Percentiles rank a stretch among this genome's conserved stretches.
phyloP scores from a whole-genome alignment of 495 filamentous ascomycete genomes.

The Penicillium soppii region DNA sequence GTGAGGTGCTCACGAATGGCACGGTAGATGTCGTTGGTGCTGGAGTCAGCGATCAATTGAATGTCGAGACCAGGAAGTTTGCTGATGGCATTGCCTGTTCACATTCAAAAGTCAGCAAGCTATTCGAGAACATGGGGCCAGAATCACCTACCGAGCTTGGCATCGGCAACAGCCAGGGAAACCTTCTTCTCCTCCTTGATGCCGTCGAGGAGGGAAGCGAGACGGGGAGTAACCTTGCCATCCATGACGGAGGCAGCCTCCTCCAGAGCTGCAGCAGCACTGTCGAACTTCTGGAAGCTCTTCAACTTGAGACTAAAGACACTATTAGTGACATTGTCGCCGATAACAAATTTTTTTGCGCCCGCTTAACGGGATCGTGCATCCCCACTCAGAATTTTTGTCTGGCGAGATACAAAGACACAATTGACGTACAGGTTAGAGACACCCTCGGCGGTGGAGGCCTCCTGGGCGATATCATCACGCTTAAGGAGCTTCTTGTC shows the following conservation, averaged over 20 bases:
- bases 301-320: constrained; percentile 80
- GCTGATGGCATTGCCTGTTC: constrained; percentile 74
- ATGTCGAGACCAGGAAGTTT: constrained; percentile 87
- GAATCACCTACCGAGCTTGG: constrained; percentile 71
- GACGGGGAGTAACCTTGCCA: constrained; percentile 92
- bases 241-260: constrained; percentile 86
- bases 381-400: constrained; percentile 10
- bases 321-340: constrained; percentile 26
- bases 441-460: constrained; percentile 78
- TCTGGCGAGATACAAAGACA: not conserved
- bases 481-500: constrained; percentile 96
- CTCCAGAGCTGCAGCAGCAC: constrained; percentile 77
- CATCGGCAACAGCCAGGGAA: constrained; percentile 91
- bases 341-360: constrained; percentile 28
- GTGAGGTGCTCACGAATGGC: constrained; percentile 88
- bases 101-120: constrained; percentile 9
- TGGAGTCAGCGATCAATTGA: constrained; percentile 80
- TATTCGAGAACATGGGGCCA: not conserved
- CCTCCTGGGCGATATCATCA: constrained; percentile 70
- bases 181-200: constrained; percentile 98
- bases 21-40: constrained; percentile 85
- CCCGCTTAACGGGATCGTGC: constrained; percentile 2
- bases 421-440: constrained; percentile 70
- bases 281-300: constrained; percentile 95
- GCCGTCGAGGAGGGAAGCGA: constrained; percentile 75